These are phyloP conservation scores for Brettanomyces custersianus DNA, from an alignment of 805 yeast species.

Conservation along the genomic window DNA sequence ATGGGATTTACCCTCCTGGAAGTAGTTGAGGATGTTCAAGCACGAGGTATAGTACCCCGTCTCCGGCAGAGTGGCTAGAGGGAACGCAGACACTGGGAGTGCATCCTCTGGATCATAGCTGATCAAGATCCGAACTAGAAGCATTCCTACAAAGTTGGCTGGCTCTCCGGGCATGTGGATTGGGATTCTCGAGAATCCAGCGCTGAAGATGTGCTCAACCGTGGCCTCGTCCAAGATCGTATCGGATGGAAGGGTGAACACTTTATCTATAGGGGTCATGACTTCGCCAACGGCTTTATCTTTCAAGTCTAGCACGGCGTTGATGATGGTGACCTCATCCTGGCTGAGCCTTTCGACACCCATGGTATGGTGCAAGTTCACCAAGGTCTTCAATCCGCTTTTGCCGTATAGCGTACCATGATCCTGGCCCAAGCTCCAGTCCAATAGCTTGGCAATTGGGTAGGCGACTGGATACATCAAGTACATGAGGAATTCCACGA, in stretches of 20 bases:
- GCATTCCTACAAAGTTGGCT: slow-evolving; percentile 87
- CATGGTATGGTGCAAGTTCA: slow-evolving; percentile 87
- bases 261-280: slow-evolving; percentile 92
- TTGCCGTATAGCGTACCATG: slow-evolving; percentile 93
- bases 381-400: slow-evolving; percentile 87
- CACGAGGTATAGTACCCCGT: slow-evolving; percentile 89
- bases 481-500: slow-evolving; percentile 79
- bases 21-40: slow-evolving; percentile 85
- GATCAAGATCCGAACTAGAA: slow-evolving; percentile 82
- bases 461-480: slow-evolving; percentile 86
- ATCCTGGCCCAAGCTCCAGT: slow-evolving; percentile 81
- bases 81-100: slow-evolving; percentile 84
- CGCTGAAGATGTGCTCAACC: slow-evolving; percentile 83
- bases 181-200: slow-evolving; percentile 94
- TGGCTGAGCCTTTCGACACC: slow-evolving; percentile 88
- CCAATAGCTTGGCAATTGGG: slow-evolving; percentile 78
- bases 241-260: slow-evolving; percentile 81
- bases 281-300: slow-evolving; percentile 80
- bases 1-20: slow-evolving; percentile 96
- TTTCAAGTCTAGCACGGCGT: slow-evolving; percentile 88
- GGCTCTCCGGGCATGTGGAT: slow-evolving; percentile 88
- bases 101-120: slow-evolving; percentile 97
- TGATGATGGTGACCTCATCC: slow-evolving; percentile 93
- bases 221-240: slow-evolving; percentile 71
- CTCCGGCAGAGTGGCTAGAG: slow-evolving; percentile 93